A percentile compares a stretch with the other conserved stretches of the same genome.
Conservation (phyloP, 2,329 filamentous ascomycete species). For the Talaromyces sp. region DNA sequence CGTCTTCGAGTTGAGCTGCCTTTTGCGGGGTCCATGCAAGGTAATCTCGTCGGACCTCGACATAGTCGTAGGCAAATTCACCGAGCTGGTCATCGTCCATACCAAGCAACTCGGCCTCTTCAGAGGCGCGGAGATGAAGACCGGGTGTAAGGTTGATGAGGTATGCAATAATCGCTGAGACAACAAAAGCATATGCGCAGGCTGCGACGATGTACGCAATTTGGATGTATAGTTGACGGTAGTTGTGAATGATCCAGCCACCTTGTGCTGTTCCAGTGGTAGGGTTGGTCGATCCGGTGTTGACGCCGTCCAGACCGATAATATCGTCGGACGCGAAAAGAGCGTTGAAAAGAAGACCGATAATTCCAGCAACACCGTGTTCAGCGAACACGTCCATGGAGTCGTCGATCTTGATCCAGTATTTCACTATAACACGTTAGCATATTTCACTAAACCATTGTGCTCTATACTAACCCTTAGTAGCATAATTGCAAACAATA, state of each 20-base stretch:
- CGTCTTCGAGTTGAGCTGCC: conserved; percentile 42
- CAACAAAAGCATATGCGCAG: conserved; percentile 63
- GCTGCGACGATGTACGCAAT: conserved; percentile 64
- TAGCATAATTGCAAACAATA: conserved; percentile 76
- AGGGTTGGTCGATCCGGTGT: conserved; percentile 42
- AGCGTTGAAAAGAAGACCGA: conserved; percentile 74
- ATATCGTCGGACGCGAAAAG: conserved; percentile 74
- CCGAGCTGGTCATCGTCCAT: conserved; percentile 53
- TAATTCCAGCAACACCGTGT: conserved; percentile 79
- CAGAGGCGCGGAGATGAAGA: conserved; percentile 63
- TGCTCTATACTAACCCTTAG: conserved; percentile 65
- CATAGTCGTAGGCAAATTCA: conserved; percentile 53
- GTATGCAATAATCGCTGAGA: conserved; percentile 68
- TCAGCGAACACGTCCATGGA: conserved; percentile 89
- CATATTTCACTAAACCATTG: background rate
- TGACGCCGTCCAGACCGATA: conserved; percentile 67
- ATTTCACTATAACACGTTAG: conserved; percentile 54
- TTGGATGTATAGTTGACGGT: conserved; percentile 67
- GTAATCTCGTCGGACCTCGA: conserved; percentile 51
- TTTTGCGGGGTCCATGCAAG: conserved; percentile 50
- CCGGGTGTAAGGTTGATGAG: conserved; percentile 68
- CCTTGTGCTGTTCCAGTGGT: conserved; percentile 46
- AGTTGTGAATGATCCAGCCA: conserved; percentile 70
- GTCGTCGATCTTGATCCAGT: conserved; percentile 77
- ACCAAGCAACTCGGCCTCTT: conserved; percentile 67